phyloP scores from a whole-genome alignment of 1,284 basidiomycete genomes.

The Malassezia nana region DNA sequence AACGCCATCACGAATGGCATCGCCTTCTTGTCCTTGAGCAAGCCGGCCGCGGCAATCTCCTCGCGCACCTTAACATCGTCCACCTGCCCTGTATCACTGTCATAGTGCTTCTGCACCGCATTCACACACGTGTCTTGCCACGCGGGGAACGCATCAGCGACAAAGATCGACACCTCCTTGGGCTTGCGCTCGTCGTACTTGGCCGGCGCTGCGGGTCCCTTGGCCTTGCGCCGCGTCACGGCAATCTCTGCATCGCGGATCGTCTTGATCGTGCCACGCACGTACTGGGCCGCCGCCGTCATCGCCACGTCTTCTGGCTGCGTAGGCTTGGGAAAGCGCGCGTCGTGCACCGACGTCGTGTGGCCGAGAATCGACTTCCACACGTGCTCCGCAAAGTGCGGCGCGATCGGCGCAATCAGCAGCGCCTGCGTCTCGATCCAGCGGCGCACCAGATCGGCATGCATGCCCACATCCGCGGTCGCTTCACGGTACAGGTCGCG shows the following conservation, averaged over 20 bases:
- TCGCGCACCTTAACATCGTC: slow-evolving; percentile 74
- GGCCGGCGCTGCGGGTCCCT: slow-evolving; percentile 27
- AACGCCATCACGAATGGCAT: slow-evolving; percentile 91
- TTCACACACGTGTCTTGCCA: slow-evolving; percentile 83
- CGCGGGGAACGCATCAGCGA: slow-evolving; percentile 78
- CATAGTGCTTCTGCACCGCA: slow-evolving; percentile 64
- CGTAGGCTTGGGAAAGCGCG: slow-evolving; percentile 61
- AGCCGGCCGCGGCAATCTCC: slow-evolving; percentile 61
- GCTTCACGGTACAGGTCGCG: slow-evolving; percentile 96
- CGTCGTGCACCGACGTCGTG: slow-evolving; percentile 69
- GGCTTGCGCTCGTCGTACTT: slow-evolving; percentile 50
- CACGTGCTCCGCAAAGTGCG: slow-evolving; percentile 89
- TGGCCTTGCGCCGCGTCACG: slow-evolving; percentile 30
- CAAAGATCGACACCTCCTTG: slow-evolving; percentile 76
- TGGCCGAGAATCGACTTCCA: slow-evolving; percentile 65
- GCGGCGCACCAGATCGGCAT: slow-evolving; percentile 60
- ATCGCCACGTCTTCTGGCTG: slow-evolving; percentile 56
- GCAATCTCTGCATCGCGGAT: slow-evolving; percentile 74
- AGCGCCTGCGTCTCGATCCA: slow-evolving; percentile 76
- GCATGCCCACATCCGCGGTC: slow-evolving; percentile 72
- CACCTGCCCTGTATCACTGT: slow-evolving; percentile 57
- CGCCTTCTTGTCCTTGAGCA: slow-evolving; percentile 87
- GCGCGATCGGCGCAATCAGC: slow-evolving; percentile 76
- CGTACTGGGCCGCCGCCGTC: slow-evolving; percentile 58
- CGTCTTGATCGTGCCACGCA: slow-evolving; percentile 72